These are phyloP conservation scores for Chaetomium sp. DNA, from an alignment of 2,329 filamentous ascomycete genomes.

Conservation along the genomic window DNA sequence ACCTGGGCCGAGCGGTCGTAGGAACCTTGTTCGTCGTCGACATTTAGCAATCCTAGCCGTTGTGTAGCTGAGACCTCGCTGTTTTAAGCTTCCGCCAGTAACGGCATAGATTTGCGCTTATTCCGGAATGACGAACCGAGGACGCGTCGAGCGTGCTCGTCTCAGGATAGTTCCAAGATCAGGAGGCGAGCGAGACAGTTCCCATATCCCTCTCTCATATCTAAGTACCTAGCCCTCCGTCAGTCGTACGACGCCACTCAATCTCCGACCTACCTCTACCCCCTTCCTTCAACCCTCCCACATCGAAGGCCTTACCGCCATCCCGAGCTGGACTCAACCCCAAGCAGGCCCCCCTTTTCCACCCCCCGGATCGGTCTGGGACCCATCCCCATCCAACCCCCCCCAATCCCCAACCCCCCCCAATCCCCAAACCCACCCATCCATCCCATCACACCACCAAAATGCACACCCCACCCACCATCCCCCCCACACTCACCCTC, in stretches of 20 bases:
- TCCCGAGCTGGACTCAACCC: constrained; percentile 1
- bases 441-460: background rate
- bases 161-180: background rate
- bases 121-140: background rate
- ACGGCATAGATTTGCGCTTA: background rate
- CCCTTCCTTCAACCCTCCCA: background rate
- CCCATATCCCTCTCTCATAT: background rate
- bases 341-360: background rate
- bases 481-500: background rate
- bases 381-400: background rate
- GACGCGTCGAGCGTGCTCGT: background rate
- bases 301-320: background rate
- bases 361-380: constrained; percentile 1
- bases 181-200: background rate
- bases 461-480: background rate
- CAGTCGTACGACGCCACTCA: background rate
- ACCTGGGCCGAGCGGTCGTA: background rate
- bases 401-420: too few species aligned
- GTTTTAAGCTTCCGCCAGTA: background rate
- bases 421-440: background rate
- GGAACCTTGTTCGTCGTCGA: background rate
- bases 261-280: too few species aligned
- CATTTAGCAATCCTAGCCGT: background rate
- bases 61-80: background rate
- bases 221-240: background rate